A percentile compares a stretch with the other conserved stretches of the same genome.
Conservation (phyloP, 1,139 yeast genomes). For the Candida albicans region DNA sequence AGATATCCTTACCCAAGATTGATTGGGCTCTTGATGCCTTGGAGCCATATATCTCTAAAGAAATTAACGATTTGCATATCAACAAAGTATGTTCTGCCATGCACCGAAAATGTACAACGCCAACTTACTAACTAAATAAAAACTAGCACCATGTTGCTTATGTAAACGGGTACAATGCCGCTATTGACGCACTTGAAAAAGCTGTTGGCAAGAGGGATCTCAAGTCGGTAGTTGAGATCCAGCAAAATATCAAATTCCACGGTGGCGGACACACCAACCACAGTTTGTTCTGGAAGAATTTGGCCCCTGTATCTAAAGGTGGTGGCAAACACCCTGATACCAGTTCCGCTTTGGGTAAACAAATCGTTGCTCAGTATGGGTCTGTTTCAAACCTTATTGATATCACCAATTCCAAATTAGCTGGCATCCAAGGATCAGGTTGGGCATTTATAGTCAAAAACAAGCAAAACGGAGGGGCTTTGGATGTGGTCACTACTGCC, state of each 20-base stretch:
- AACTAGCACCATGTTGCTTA: slow-evolving; percentile 40
- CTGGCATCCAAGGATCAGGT: slow-evolving; percentile 50
- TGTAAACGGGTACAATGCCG: slow-evolving; percentile 42
- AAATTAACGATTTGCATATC: slow-evolving; percentile 43
- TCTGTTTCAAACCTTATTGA: slow-evolving; percentile 40
- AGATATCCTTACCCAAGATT: slow-evolving; percentile 37
- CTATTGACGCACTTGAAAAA: slow-evolving; percentile 36
- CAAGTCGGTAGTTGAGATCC: slow-evolving; percentile 36
- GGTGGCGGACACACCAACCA: slow-evolving; percentile 50
- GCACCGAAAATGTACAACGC: slow-evolving; percentile 37
- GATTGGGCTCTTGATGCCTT: slow-evolving; percentile 44
- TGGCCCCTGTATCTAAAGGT: slow-evolving; percentile 40
- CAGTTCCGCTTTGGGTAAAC: slow-evolving; percentile 34
- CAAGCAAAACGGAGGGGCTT: slow-evolving; percentile 36
- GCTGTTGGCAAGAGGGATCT: slow-evolving; percentile 40
- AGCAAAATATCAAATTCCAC: slow-evolving; percentile 42
- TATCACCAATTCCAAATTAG: slow-evolving; percentile 40
- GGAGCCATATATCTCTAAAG: slow-evolving; percentile 44
- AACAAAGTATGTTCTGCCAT: slow-evolving; percentile 23
- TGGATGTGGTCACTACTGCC: slow-evolving; percentile 44
- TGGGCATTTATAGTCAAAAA: slow-evolving; percentile 51
- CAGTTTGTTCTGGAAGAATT: slow-evolving; percentile 45
- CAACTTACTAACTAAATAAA: slow-evolving; percentile 25
- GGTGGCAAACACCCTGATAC: slow-evolving; percentile 42
- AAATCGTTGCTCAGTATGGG: slow-evolving; percentile 41